These are phyloP conservation scores for Metschnikowia cubensis DNA, from an alignment of 805 yeast genomes.

Conservation along the genomic window DNA sequence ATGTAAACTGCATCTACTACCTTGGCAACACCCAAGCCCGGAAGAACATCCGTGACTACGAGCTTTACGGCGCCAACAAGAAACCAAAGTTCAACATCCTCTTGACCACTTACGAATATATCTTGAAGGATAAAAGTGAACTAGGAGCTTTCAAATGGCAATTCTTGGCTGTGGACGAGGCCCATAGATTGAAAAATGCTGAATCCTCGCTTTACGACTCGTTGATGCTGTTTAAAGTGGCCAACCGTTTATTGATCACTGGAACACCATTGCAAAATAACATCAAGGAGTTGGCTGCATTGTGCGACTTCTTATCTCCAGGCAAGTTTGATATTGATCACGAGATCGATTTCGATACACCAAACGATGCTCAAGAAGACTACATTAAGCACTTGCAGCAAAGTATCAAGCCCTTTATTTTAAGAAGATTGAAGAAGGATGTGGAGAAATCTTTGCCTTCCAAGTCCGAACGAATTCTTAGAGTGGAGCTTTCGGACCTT, in stretches of 20 bases:
- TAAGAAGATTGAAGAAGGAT: constrained; percentile 92
- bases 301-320: constrained; percentile 94
- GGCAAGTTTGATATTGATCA: constrained; percentile 86
- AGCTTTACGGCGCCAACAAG: constrained; percentile 60
- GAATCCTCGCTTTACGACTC: constrained; percentile 92
- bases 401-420: constrained; percentile 84
- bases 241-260: constrained; percentile 84
- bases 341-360: constrained; percentile 91
- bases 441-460: constrained; percentile 96
- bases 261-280: constrained; percentile 98
- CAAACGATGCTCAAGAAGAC: constrained; percentile 80
- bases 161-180: constrained; percentile 96
- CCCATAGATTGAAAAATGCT: constrained; percentile 92
- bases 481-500: constrained; percentile 91
- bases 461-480: constrained; percentile 88
- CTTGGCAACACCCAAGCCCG: constrained; percentile 90
- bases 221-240: constrained; percentile 72
- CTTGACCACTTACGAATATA: constrained; percentile 93
- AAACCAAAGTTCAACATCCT: constrained; percentile 89
- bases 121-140: constrained; percentile 79
- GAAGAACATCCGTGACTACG: constrained; percentile 75
- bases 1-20: constrained; percentile 85
- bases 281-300: constrained; percentile 90
- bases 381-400: constrained; percentile 83
- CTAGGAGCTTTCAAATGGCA: constrained; percentile 90